These are phyloP conservation scores for Auricularia cornea DNA, from an alignment of 768 basidiomycete species.

Conservation along the genomic window DNA sequence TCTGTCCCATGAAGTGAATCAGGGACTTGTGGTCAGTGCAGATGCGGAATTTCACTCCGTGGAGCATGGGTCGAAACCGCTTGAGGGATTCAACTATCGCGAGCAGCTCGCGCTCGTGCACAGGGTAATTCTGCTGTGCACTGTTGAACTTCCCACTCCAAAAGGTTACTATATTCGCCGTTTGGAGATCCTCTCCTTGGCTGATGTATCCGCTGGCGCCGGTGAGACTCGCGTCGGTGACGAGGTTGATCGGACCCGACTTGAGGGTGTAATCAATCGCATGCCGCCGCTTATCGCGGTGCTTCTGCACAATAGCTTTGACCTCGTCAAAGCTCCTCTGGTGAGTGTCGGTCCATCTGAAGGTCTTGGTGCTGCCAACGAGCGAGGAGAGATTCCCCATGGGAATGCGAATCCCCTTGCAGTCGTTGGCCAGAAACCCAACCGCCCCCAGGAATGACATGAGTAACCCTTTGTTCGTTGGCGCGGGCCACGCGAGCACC, in stretches of 20 bases:
- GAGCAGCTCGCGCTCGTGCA: constrained; percentile 32
- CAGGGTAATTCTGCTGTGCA: constrained; percentile 23
- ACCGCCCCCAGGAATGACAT: constrained; percentile 26
- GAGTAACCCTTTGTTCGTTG: constrained; percentile 21
- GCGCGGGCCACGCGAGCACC: constrained; percentile 24
- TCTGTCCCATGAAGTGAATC: constrained; percentile 23
- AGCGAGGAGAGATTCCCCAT: constrained; percentile 26
- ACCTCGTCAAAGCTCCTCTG: constrained; percentile 30
- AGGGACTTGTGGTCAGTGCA: constrained; percentile 26
- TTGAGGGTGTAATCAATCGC: constrained; percentile 6
- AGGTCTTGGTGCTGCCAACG: constrained; percentile 13
- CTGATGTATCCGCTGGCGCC: not conserved
- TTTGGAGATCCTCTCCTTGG: not conserved
- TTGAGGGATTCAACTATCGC: constrained; percentile 26
- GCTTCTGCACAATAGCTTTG: constrained; percentile 19
- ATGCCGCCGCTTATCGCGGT: constrained; percentile 14
- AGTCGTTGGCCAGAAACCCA: constrained; percentile 24
- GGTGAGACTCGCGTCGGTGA: not conserved
- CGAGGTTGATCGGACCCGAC: not conserved
- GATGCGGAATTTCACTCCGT: constrained; percentile 21
- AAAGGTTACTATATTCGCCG: not conserved
- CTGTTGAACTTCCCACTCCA: not conserved
- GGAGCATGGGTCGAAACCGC: constrained; percentile 17
- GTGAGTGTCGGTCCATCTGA: constrained; percentile 24
- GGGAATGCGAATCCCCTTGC: constrained; percentile 26